Base-by-base conservation (phyloP, 2,329 filamentous ascomycete genomes). In the Clarireedia sp. region DNA sequence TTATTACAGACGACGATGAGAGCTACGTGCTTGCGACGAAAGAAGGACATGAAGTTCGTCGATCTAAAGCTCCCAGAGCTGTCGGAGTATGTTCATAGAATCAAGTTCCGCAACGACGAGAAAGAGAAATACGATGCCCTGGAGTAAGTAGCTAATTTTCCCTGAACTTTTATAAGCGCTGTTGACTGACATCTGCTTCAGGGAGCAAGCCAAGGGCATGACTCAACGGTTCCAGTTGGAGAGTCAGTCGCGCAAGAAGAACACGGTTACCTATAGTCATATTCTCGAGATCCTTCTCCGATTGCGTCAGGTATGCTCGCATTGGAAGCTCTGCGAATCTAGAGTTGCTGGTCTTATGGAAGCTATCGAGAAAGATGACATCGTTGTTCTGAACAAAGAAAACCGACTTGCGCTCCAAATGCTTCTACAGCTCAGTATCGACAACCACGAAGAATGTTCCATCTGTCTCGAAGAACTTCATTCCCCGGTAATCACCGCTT, bases 21-120 rank as follows among this genome's bases (percentile, higher is more conserved):
- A n/a, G 83, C 87, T 17, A 79, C 95, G 47, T 94, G 88, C 64
- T 75, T 96, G 21, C 81, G 90, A 38, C 82, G 90, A 38, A 86
- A 84, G 69, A 96, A 96, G 68, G 85, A 92, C 55, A 95, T 96
- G 90, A 78, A 79, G 5, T 95, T 95, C 65, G 80, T 96, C 51
- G 89, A 95, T 62, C 74, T 95, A 19, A 86, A 83, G 59, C 76
- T 95, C 8, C 90, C 90, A 0, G 75, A 83, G 14, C 83, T 95
- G 65, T 85, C 83, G 1, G 89, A 92, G 66, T 90, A 86, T 61
- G 76, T 94, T 5, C 85, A 94, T 64, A 81, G 81, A 8, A 82
- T 95, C 62, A 76, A 83, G 8, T 90, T 95, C 64, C 79, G 83
- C 44, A 71, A 80, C 0, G 83, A 90, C 37, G 90, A 95, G 68